Evolutionary conservation across 139 green algal genomes (phyloP).

Genomic region (Yamagishiella unicocca): DNA sequence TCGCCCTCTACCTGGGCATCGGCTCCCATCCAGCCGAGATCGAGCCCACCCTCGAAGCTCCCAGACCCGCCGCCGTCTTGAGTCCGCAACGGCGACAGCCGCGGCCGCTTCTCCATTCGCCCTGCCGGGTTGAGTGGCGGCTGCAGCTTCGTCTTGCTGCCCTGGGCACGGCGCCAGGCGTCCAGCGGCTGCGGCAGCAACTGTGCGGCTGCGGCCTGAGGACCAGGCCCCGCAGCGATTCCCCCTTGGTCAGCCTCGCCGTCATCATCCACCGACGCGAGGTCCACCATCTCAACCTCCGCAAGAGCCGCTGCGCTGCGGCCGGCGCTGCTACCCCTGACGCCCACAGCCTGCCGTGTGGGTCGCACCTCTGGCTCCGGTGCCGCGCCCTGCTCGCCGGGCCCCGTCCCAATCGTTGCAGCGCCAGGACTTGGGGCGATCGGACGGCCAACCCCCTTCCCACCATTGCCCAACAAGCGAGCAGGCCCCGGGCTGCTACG

Average conservation of each 20-base stretch:
- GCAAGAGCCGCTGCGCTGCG: background rate
- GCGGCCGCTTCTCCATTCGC: background rate
- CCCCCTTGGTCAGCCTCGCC: background rate
- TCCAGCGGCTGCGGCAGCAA: background rate
- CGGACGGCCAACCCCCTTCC: background rate
- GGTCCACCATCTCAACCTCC: constrained; percentile 32
- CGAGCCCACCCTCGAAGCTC: too few relatives aligned
- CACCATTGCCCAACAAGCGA: background rate
- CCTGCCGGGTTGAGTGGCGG: background rate
- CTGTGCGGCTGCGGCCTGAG: background rate
- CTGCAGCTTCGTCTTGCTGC: background rate
- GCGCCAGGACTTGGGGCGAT: too few relatives aligned
- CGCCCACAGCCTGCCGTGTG: too few relatives aligned
- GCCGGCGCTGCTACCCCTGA: too few relatives aligned
- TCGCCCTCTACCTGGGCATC: too few relatives aligned
- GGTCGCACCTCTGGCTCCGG: too few relatives aligned
- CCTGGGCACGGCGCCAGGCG: background rate
- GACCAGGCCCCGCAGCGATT: background rate
- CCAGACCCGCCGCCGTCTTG: too few relatives aligned
- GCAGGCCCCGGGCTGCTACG: background rate
- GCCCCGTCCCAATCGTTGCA: too few relatives aligned
- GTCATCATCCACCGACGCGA: constrained; percentile 27
- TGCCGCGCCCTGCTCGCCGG: too few relatives aligned
- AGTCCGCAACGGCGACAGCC: background rate
- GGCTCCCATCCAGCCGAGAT: too few relatives aligned